phyloP scores from a whole-genome alignment of 2,329 filamentous ascomycete species.

The Lasiodiplodia sp. region DNA sequence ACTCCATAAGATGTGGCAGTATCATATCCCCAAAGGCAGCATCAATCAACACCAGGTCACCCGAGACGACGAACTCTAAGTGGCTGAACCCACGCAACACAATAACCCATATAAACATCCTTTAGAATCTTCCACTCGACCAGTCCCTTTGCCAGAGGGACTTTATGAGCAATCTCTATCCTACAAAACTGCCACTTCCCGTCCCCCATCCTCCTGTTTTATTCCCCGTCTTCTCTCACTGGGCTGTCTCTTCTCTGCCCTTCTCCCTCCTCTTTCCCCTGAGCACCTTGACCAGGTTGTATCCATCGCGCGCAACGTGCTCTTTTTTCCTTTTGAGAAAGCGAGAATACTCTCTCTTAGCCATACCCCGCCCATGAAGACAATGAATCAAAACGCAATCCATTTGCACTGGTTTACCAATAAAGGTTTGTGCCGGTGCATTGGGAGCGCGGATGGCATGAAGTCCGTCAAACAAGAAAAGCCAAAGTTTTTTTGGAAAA shows the following conservation, averaged over 20 bases:
- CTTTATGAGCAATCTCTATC: slow-evolving; percentile 24
- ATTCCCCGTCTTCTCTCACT: not conserved
- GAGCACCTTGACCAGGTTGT: not conserved
- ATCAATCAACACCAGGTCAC: too few relatives aligned
- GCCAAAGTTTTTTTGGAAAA: slow-evolving; percentile 4
- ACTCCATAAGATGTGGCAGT: too few relatives aligned
- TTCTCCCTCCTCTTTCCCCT: not conserved
- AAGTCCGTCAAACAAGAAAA: not conserved
- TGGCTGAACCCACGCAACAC: not conserved
- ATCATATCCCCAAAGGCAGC: not conserved
- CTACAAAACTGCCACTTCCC: not conserved
- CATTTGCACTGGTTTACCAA: not conserved
- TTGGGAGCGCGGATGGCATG: not conserved
- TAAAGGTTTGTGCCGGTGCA: not conserved
- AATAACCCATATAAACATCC: not conserved
- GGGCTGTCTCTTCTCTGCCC: not conserved
- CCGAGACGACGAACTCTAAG: not conserved
- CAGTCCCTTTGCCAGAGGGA: not conserved
- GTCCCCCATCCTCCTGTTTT: not conserved
- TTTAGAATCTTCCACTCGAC: not conserved
- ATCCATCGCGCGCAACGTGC: not conserved
- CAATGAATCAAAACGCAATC: slow-evolving; percentile 3
- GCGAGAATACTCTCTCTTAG: not conserved
- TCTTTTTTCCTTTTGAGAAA: slow-evolving; percentile 4
- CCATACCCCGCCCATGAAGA: not conserved